These are phyloP conservation scores for Panaeolus papilionaceus DNA, from an alignment of 768 basidiomycete species.

Conservation along the genomic window DNA sequence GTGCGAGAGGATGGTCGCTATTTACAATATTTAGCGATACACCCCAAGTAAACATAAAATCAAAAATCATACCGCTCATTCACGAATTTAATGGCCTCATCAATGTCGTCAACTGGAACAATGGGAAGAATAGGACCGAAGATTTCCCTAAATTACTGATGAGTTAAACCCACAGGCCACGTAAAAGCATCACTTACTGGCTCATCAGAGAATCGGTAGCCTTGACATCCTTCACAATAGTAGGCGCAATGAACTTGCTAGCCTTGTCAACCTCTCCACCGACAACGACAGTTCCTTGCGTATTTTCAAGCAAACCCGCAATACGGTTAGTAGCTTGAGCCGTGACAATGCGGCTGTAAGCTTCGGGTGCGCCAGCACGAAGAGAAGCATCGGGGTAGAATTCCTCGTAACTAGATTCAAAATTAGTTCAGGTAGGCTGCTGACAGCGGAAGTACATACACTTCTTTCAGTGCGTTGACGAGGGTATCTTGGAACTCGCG, in stretches of 20 bases:
- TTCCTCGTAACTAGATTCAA: conserved; percentile 47
- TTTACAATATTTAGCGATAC: not conserved
- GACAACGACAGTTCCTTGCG: conserved; percentile 66
- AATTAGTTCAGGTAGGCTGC: not conserved
- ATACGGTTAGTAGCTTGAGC: conserved; percentile 56
- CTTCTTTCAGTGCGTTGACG: conserved; percentile 48
- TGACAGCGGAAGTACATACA: conserved; percentile 35
- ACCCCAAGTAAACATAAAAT: not conserved
- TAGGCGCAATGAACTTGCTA: conserved; percentile 73
- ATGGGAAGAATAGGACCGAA: conserved; percentile 86
- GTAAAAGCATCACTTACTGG: conserved; percentile 53
- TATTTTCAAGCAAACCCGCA: conserved; percentile 65
- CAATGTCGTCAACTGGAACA: conserved; percentile 70
- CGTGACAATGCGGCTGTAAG: conserved; percentile 59
- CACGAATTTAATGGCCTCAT: conserved; percentile 75
- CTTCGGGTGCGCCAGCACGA: conserved; percentile 44
- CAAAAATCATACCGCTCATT: conserved; percentile 53
- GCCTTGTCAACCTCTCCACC: conserved; percentile 68
- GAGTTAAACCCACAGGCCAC: conserved; percentile 1
- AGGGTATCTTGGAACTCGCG: conserved; percentile 50
- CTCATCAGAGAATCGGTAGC: conserved; percentile 76
- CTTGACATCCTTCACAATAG: conserved; percentile 68
- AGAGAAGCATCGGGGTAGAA: conserved; percentile 63
- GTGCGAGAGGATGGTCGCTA: conserved; percentile 75
- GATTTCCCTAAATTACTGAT: conserved; percentile 60